phyloP scores from a whole-genome alignment of 805 yeast genomes.

The Lachancea mirantina region DNA sequence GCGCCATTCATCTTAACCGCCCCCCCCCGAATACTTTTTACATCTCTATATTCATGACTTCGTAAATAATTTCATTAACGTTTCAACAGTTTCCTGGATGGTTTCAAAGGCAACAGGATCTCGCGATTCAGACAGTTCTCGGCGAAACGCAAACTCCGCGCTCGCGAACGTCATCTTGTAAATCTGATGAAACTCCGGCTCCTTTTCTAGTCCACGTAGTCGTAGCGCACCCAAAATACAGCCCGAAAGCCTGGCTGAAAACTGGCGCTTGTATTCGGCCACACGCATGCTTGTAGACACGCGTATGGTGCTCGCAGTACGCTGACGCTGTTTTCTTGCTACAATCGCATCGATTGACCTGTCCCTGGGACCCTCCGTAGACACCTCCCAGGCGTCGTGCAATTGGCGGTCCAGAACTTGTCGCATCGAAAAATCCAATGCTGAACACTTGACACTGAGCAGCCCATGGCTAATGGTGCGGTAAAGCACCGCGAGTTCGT shows the following conservation, averaged over 20 bases:
- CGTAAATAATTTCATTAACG: conserved; percentile 29
- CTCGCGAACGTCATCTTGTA: conserved; percentile 33
- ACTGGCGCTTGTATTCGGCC: conserved; percentile 22
- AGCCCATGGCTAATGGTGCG: not conserved
- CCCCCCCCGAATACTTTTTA: too few relatives aligned
- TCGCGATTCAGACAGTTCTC: conserved; percentile 13
- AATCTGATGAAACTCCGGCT: conserved; percentile 30
- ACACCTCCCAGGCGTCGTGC: not conserved
- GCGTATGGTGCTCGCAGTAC: conserved; percentile 11
- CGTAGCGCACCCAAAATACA: conserved; percentile 34
- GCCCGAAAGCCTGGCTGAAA: conserved; percentile 29
- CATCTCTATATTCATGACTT: conserved; percentile 18
- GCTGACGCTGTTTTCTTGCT: conserved; percentile 16
- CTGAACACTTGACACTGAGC: conserved; percentile 7
- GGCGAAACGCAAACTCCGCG: conserved; percentile 34
- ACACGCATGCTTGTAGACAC: conserved; percentile 16
- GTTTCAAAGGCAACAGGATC: conserved; percentile 25
- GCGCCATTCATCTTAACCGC: too few relatives aligned
- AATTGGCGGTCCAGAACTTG: conserved; percentile 8
- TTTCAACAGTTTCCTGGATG: conserved; percentile 33
- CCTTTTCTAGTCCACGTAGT: conserved; percentile 28
- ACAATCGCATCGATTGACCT: conserved; percentile 10
- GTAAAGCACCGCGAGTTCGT: conserved; percentile 2
- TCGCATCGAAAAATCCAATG: conserved; percentile 7
- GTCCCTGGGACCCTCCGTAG: not conserved